phyloP scores from a whole-genome alignment of 83 land plant species.

The Diphasiastrum complanatum region DNA sequence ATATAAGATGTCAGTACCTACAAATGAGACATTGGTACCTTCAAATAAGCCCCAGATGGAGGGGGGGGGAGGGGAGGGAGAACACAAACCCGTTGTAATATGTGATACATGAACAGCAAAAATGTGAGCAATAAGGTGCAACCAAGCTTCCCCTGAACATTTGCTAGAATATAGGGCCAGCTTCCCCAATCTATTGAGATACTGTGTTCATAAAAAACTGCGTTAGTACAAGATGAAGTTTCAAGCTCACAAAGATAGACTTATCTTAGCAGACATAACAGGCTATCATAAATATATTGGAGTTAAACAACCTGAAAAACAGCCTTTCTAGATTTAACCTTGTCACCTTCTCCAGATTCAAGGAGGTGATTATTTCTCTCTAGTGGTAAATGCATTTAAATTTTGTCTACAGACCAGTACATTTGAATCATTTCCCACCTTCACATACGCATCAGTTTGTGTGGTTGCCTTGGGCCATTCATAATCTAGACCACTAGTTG shows the following conservation, averaged over 20 bases:
- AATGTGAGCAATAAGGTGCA: constrained; percentile 34
- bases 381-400: too few relatives aligned
- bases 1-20: too few relatives aligned
- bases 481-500: neutral
- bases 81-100: constrained; percentile 39
- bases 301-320: too few relatives aligned
- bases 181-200: constrained; percentile 28
- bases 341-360: too few relatives aligned
- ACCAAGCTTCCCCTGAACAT: constrained; percentile 24
- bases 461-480: constrained; percentile 27
- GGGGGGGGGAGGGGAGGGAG: neutral
- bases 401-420: too few relatives aligned
- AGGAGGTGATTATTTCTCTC: too few relatives aligned
- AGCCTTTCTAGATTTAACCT: too few relatives aligned
- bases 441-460: constrained; percentile 36
- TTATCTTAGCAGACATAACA: too few relatives aligned
- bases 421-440: constrained; percentile 17
- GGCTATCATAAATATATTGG: too few relatives aligned
- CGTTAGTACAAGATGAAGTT: neutral
- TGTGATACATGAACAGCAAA: constrained; percentile 42
- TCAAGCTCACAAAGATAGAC: too few relatives aligned
- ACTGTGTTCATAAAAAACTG: constrained; percentile 17
- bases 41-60: too few relatives aligned
- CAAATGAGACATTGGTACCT: too few relatives aligned
- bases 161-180: constrained; percentile 10